phyloP scores from a whole-genome alignment of 73 alveolate genomes.

The Effrenium voratum region DNA sequence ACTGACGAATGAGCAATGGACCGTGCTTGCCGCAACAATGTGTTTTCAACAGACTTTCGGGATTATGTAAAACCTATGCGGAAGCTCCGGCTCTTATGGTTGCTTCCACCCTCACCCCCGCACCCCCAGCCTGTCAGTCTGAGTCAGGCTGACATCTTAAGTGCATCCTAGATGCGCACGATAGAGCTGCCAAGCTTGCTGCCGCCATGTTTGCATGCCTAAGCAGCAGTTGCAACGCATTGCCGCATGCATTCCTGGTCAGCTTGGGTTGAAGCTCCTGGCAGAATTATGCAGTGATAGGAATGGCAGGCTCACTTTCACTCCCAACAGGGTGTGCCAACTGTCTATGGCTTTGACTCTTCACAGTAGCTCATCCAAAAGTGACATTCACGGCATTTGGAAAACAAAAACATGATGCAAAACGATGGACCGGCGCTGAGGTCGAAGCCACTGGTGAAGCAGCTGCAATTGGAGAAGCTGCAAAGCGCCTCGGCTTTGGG shows the following conservation, averaged over 20 bases:
- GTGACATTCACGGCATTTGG: background rate
- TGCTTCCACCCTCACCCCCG: too few relatives aligned
- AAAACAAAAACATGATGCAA: background rate
- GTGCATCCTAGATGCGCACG: too few relatives aligned
- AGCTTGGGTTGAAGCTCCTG: background rate
- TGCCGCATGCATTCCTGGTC: background rate
- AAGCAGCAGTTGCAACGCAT: background rate
- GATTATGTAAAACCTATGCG: too few relatives aligned
- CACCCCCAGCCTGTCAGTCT: too few relatives aligned
- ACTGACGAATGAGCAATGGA: conserved; percentile 23
- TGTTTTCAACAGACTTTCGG: too few relatives aligned
- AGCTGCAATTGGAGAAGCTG: conserved; percentile 68
- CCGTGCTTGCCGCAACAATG: conserved; percentile 51
- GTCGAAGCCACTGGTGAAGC: conserved; percentile 35
- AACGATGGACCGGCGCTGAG: background rate
- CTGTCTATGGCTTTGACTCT: background rate
- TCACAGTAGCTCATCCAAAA: background rate
- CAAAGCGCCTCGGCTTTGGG: background rate
- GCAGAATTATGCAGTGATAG: background rate
- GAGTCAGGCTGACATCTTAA: too few relatives aligned
- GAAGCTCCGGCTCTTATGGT: too few relatives aligned
- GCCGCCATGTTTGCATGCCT: conserved; percentile 57
- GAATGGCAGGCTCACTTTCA: background rate
- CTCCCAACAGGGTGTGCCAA: background rate
- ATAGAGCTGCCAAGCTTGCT: too few relatives aligned